Base-by-base conservation (phyloP, 305 asterid genomes). In the Caryopteris hybrid region DNA sequence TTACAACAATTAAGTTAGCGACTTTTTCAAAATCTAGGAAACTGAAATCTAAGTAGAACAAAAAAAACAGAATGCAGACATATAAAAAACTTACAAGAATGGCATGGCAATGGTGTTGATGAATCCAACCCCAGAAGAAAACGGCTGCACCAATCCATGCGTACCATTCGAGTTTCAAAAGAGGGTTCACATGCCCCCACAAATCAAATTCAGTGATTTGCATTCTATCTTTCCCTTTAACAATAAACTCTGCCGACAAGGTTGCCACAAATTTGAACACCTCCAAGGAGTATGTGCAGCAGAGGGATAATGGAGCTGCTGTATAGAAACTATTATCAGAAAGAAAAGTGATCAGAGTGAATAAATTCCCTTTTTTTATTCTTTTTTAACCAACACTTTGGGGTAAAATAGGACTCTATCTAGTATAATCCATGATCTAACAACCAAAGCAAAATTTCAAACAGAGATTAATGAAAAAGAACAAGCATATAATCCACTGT, bases 241-340 rank as follows among this genome's bases (percentile, higher is more conserved):
- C 82, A 69, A 89, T 63, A 54, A 85, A 79, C 78, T 83, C 86
- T 46, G 76, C 84, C 59, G 74, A 61, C 74, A 76, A 68, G 68
- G 59, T 62, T 33, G 77, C 64, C 60, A 79, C 76, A 64, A 78
- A 69, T 17, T 74, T 73, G 79, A 88, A 75, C 70, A 85, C 82
- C 78, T 85, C 98, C 17, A 69, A 34, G 17, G 80, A 87, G 72
- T 74, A 65, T n/a, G 59, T 72, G 85, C 85, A 79, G 78, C 97
- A 88, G 64, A 92, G 85, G 62, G 98, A 90, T 21, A 92, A 77
- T 57, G 98, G 96, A 64, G 88, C 95, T 68, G 89, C 95, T 61
- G 85, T 72, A 68, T 92, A 90, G 77, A 84, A 92, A 71, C 98
- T 90, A 69, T 56, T 39, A 56, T 73, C 76, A 82, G 57, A 76